Conservation (phyloP, 2,329 filamentous ascomycete genomes). For the Exophiala bonariae region DNA sequence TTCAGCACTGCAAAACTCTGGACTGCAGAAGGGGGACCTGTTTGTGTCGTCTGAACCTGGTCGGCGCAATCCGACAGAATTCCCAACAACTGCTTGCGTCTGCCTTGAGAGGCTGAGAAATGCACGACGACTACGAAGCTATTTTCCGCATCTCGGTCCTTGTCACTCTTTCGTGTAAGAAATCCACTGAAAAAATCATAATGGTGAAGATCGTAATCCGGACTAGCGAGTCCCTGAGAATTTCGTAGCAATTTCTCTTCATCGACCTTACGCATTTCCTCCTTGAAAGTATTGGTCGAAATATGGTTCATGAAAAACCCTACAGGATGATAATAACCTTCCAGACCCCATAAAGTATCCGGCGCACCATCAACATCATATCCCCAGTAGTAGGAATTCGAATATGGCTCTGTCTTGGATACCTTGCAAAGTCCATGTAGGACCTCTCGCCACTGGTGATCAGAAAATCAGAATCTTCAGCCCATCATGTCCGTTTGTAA, state of each 20-base stretch:
- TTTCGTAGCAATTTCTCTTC: slow-evolving; percentile 15
- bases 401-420: slow-evolving; percentile 12
- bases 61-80: not conserved
- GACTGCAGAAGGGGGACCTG: not conserved
- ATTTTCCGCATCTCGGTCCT: slow-evolving; percentile 5
- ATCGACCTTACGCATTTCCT: slow-evolving; percentile 31
- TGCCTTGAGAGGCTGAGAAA: slow-evolving; percentile 9
- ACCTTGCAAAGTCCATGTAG: slow-evolving; percentile 9
- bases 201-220: slow-evolving; percentile 14
- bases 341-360: slow-evolving; percentile 14
- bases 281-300: slow-evolving; percentile 6
- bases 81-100: slow-evolving; percentile 14
- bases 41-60: not conserved
- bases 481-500: not conserved
- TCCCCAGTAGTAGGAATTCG: slow-evolving; percentile 14
- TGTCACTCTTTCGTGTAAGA: slow-evolving; percentile 5
- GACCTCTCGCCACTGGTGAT: slow-evolving; percentile 9
- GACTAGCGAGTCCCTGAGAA: slow-evolving; percentile 10
- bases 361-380: slow-evolving; percentile 11
- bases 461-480: not conserved
- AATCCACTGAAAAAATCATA: slow-evolving; percentile 9
- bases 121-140: slow-evolving; percentile 10
- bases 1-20: slow-evolving; percentile 13
- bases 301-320: slow-evolving; percentile 11
- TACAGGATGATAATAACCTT: slow-evolving; percentile 8